phyloP scores from a whole-genome alignment of 768 basidiomycete species.

The Auricularia heimuer region DNA sequence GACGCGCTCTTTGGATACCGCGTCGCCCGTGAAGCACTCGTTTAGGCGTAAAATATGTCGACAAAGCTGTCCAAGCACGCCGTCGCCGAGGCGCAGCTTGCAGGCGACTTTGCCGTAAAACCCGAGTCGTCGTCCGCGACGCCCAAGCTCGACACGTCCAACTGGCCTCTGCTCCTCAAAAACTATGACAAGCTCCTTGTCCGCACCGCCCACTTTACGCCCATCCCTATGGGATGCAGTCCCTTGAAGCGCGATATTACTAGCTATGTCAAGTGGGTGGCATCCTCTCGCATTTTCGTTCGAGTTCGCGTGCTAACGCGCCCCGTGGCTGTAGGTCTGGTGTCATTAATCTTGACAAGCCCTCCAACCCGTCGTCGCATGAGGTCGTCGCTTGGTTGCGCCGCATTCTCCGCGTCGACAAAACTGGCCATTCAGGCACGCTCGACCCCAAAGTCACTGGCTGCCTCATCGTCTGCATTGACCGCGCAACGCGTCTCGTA shows the following conservation, averaged over 20 bases:
- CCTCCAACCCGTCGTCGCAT: conserved; percentile 97
- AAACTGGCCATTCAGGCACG: conserved; percentile 98
- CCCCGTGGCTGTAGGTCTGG: conserved; percentile 61
- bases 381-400: conserved; percentile 99
- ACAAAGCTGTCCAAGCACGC: conserved; percentile 5
- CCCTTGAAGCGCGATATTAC: conserved; percentile 92
- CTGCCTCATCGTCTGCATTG: conserved; percentile 97
- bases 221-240: conserved; percentile 87
- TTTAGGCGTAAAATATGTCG: conserved; percentile 40
- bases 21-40: conserved; percentile 39
- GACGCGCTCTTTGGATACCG: conserved; percentile 18
- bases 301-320: neutral
- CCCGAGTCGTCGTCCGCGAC: conserved; percentile 47
- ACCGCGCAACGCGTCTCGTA: conserved; percentile 93
- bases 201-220: conserved; percentile 95
- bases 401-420: conserved; percentile 92
- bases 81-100: conserved; percentile 64
- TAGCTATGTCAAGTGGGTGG: conserved; percentile 74
- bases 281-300: neutral
- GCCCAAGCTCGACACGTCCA: conserved; percentile 83
- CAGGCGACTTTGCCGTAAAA: conserved; percentile 74
- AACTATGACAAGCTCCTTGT: conserved; percentile 97
- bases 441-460: conserved; percentile 99
- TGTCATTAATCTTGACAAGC: conserved; percentile 98
- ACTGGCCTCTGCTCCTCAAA: conserved; percentile 97